Base-by-base conservation (phyloP, 331 rosid genomes). In the Acacia concinna region DNA sequence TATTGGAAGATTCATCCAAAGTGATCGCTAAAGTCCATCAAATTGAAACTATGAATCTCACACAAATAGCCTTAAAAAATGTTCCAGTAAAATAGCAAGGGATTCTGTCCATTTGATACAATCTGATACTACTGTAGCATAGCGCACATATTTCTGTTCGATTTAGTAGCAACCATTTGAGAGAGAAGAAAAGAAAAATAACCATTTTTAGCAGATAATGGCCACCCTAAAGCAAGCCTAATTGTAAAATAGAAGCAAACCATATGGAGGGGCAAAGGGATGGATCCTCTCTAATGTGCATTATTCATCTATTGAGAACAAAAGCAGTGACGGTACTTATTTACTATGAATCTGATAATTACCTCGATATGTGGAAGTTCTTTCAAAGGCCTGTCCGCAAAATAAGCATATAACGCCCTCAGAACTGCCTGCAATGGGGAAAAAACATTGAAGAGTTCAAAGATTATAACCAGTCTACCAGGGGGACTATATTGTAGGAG, bases 341-440 rank as follows among this genome's bases (percentile, higher is more conserved):
- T 38, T 68, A 73, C 37, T 44, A 79, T 40, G 71, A 49, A 80
- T 40, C 74, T 68, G 71, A 28, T 56, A 71, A 34, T 79, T 88
- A 93, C 99, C 98, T 96, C 99, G 43, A 96, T 93, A 73, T 96
- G 94, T 9, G 99, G 99, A 88, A 96, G 79, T 85, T 96, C 99
- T 81, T 90, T 87, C 88, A 96, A 78, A 78, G 99, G 99, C 68
- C 97, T 89, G 76, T 96, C 99, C 21, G 98, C 98, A 90, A 96
- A 96, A 85, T 96, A 96, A 41, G 99, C 97, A 83, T 96, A 96
- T 1, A 96, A 82, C 12, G 99, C 98, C 88, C 99, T 91, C 89
- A 96, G 86, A 75, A 96, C 99, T 71, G 99, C 99, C 99, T 96
- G 89, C 74, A 84, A 85, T 69, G 30, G 68, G n/a, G 65, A 78